Conservation (phyloP, 2,329 filamentous ascomycete species). For the Aspergillus sp. region DNA sequence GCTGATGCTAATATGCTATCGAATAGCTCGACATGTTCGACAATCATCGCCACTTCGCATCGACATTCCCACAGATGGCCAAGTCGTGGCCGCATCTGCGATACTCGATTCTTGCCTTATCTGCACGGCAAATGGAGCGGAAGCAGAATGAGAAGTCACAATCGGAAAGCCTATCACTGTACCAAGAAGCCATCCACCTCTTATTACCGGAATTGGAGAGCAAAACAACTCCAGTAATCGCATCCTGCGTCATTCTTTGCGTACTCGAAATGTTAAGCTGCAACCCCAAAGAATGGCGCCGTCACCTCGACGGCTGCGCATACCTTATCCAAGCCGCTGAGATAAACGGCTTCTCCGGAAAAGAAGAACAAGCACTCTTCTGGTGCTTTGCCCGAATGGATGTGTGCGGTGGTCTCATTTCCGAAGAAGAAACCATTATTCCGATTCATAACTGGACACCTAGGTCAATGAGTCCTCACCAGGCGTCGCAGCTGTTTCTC, state of each 20-base stretch:
- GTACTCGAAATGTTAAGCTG: constrained; percentile 49
- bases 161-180: constrained; percentile 43
- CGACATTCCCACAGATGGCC: constrained; percentile 43
- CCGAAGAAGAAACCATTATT: constrained; percentile 46
- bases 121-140: constrained; percentile 46
- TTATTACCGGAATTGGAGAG: constrained; percentile 43
- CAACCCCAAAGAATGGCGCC: constrained; percentile 44
- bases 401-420: constrained; percentile 49
- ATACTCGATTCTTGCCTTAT: constrained; percentile 47
- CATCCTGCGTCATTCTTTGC: constrained; percentile 48
- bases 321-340: constrained; percentile 45
- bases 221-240: constrained; percentile 44
- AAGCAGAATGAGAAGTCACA: constrained; percentile 35
- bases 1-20: not conserved
- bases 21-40: constrained; percentile 49
- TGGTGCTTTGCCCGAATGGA: constrained; percentile 53
- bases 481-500: constrained; percentile 19
- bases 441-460: constrained; percentile 43
- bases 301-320: constrained; percentile 49
- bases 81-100: constrained; percentile 40
- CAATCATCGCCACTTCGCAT: constrained; percentile 42
- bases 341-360: constrained; percentile 47
- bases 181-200: constrained; percentile 47
- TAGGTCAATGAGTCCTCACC: constrained; percentile 13
- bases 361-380: constrained; percentile 46